Conservation (phyloP, 1,284 basidiomycete species). For the Ceratobasidium sp. region DNA sequence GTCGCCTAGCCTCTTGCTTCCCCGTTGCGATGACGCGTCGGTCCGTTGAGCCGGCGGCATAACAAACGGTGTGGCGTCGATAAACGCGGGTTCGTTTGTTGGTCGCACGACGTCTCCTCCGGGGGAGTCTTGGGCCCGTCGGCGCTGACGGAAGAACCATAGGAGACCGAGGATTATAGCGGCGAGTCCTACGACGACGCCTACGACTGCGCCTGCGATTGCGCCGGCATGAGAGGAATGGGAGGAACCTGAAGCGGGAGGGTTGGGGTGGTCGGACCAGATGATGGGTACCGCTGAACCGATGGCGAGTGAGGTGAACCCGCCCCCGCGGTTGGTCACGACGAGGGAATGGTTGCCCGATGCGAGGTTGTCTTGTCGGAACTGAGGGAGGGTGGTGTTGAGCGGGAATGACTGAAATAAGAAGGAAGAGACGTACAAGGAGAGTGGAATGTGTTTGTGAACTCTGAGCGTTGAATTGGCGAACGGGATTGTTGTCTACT, state of each 20-base stretch:
- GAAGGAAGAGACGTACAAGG: not conserved
- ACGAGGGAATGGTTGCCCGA: constrained; percentile 18
- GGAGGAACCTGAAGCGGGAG: not conserved
- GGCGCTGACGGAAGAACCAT: constrained; percentile 22
- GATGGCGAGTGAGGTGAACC: constrained; percentile 15
- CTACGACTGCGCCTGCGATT: too few relatives aligned
- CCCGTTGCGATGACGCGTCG: not conserved
- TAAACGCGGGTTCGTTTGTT: constrained; percentile 1
- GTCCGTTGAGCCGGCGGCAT: not conserved
- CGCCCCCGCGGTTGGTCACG: constrained; percentile 26
- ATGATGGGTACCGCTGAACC: constrained; percentile 7
- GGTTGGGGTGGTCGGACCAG: constrained; percentile 13
- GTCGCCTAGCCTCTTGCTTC: not conserved
- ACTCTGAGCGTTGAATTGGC: constrained; percentile 7
- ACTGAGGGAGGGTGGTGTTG: constrained; percentile 1
- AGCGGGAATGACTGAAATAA: not conserved
- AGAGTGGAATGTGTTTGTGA: constrained; percentile 11
- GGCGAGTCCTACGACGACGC: not conserved
- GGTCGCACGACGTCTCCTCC: not conserved
- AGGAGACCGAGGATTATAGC: not conserved
- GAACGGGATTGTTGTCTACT: constrained; percentile 8
- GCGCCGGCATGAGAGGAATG: not conserved
- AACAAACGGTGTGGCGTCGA: constrained; percentile 26
- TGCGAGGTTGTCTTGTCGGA: constrained; percentile 25
- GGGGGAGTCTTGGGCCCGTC: not conserved